Evolutionary conservation across 371 early-diverging fungal genomes (phyloP), one percentile per base, ranked within the genome.

Genomic region (Thermomucor indicae-seudaticae): DNA sequence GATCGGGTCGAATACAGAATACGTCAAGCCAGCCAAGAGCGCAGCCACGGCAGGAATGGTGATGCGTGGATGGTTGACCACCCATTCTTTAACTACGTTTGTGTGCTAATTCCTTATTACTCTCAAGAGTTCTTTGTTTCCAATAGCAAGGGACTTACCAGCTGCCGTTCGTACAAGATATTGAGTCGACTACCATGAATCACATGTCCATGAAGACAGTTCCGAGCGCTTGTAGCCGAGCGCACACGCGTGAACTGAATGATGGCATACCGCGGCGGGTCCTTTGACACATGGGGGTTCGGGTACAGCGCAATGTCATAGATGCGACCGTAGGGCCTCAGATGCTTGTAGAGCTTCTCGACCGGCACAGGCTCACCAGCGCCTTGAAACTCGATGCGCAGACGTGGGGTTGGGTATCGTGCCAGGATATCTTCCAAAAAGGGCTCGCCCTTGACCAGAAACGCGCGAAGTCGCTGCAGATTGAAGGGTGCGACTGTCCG

Each of bases 1-100:
- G 43, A 94, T 75, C 1, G 97, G 96, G 48, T 96, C 97, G 64
- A 97, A 95, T 22, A 96, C 67, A 14, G 86, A 76, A 63, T 90
- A 92, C 1, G 93, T 83, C 1, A 88, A 49, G 24, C 84, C 89
- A 2, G 93, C 91, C 35, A 88, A 60, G 2, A 86, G 51, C 3
- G 82, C 92, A n/a, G 92, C 85, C 2, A 87, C 61, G 19, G 92
- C 44, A 10, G 89, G 91, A 5, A 89, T 67, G 1, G 83, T 80
- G 30, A 89, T 74, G 50, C 86, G 76, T 23, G 89, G 83, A 66
- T 91, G 90, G 11, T 67, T 72, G 16, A 78, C 68, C 17, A 88
- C 47, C 89, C 89, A 91, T 27, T 82, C 75, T 55, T 80, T 70
- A 10, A 89, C 68, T 6, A 75, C 69, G 55, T 88, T 86, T n/a